Evolutionary conservation across 345 rosid genomes (phyloP).

Genomic region (Psidium guajava): DNA sequence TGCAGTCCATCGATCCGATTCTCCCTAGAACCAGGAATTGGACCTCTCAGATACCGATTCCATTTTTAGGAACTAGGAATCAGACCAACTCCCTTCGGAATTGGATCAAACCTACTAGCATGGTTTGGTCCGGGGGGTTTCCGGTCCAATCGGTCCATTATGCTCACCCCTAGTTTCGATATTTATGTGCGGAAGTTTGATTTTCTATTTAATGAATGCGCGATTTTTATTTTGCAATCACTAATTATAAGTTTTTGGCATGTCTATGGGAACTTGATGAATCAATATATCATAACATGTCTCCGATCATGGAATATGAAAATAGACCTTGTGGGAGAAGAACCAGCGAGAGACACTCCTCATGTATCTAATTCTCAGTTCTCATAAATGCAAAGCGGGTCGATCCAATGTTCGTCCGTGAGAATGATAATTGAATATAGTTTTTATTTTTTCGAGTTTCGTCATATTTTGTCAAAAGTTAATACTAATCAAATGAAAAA

Average conservation of each 20-base stretch:
- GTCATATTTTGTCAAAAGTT: not conserved
- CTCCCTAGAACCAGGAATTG: no score
- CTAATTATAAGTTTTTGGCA: not conserved
- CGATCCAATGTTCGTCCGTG: not conserved
- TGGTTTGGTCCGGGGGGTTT: no score
- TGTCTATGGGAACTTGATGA: not conserved
- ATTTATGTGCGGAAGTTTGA: not conserved
- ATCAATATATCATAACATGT: not conserved
- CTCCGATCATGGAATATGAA: not conserved
- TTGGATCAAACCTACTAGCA: no score
- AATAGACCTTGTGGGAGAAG: no score
- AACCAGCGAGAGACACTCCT: no score
- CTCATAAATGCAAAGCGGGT: not conserved
- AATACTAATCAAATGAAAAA: not conserved
- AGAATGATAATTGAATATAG: not conserved
- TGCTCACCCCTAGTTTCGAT: no score
- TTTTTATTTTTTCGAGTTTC: not conserved
- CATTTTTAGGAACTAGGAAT: no score
- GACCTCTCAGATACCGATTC: no score
- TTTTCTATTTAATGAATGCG: not conserved
- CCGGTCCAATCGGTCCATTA: no score
- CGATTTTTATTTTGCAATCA: not conserved
- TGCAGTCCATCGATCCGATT: no score
- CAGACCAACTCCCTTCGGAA: no score
- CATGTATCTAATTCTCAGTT: not conserved